These are phyloP conservation scores for Lachancea cidri DNA, from an alignment of 805 yeast genomes.

Conservation along the genomic window DNA sequence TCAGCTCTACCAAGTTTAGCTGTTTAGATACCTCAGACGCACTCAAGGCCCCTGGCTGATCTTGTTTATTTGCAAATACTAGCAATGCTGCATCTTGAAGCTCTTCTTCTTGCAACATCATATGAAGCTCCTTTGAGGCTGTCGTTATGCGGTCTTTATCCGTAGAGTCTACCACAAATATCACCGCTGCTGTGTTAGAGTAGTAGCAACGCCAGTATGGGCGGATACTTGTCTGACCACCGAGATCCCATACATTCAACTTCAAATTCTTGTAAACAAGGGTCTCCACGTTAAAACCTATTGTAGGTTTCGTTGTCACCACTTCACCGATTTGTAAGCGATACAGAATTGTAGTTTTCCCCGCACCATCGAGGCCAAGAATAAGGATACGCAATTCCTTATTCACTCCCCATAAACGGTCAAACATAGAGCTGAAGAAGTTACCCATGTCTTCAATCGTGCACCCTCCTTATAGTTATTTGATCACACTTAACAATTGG, in stretches of 20 bases:
- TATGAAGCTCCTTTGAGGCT: conserved; percentile 69
- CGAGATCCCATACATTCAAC: conserved; percentile 91
- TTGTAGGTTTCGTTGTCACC: conserved; percentile 82
- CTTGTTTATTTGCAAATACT: conserved; percentile 88
- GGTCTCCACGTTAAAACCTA: conserved; percentile 89
- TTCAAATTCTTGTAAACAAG: conserved; percentile 76
- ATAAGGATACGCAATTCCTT: conserved; percentile 73
- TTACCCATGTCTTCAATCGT: no score
- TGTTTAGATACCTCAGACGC: conserved; percentile 76
- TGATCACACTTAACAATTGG: no score
- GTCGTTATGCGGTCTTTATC: conserved; percentile 69
- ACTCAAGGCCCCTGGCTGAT: conserved; percentile 61
- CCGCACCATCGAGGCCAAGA: conserved; percentile 92
- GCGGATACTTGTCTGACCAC: conserved; percentile 90
- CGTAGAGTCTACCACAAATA: conserved; percentile 83
- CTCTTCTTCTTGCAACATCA: conserved; percentile 78
- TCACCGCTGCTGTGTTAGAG: conserved; percentile 87
- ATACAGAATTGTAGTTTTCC: conserved; percentile 83
- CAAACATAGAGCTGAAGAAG: conserved; percentile 80
- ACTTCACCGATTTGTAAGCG: conserved; percentile 74
- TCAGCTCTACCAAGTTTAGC: conserved; percentile 55
- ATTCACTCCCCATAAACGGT: conserved; percentile 81
- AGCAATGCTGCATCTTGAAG: conserved; percentile 73
- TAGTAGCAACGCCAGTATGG: conserved; percentile 95
- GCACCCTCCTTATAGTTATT: no score